phyloP scores from a whole-genome alignment of 257 asterid genomes.

The Prunella vulgaris region DNA sequence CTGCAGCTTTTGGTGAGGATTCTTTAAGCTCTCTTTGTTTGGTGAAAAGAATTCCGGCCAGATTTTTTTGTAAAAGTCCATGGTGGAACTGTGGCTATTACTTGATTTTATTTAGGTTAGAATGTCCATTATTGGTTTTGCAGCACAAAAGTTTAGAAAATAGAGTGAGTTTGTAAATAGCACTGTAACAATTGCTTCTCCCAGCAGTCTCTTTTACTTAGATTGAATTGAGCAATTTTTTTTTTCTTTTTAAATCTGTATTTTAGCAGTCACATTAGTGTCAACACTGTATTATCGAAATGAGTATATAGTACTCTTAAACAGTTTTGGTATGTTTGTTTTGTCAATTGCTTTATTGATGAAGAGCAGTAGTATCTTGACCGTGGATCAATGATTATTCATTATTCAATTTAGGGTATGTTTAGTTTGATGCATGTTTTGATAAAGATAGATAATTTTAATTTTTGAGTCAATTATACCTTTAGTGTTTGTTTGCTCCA shows the following conservation, averaged over 20 bases:
- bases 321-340: background rate
- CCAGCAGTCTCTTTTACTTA: background rate
- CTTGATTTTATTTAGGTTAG: background rate
- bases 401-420: too few species aligned
- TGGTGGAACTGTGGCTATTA: background rate
- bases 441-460: too few species aligned
- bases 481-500: too few species aligned
- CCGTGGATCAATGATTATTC: background rate
- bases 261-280: background rate
- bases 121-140: constrained; percentile 11
- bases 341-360: background rate
- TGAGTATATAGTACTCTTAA: background rate
- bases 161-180: constrained; percentile 8
- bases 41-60: background rate
- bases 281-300: background rate
- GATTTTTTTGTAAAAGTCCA: background rate
- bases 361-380: background rate
- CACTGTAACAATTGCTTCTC: background rate
- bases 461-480: too few species aligned
- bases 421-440: too few species aligned
- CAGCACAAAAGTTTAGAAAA: background rate
- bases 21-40: background rate
- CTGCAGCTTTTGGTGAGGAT: constrained; percentile 24
- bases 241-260: background rate
- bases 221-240: background rate